phyloP scores from a whole-genome alignment of 1,284 basidiomycete genomes.

The Fistulinella cinereoalba region DNA sequence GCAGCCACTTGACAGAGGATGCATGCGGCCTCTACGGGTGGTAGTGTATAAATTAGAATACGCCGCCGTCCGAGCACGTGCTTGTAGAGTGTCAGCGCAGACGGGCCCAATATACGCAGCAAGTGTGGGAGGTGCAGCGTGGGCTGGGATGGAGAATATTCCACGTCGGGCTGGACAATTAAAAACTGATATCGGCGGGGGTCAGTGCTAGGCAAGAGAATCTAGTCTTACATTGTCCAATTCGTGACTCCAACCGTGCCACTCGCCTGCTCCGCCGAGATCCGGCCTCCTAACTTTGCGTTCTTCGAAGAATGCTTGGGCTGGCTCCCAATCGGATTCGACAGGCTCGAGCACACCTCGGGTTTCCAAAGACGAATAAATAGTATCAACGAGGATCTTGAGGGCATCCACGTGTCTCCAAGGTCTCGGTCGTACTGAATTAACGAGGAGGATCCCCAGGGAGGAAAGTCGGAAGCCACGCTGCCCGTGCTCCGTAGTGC shows the following conservation, averaged over 20 bases:
- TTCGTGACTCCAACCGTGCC: slow-evolving; percentile 66
- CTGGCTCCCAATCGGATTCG: slow-evolving; percentile 63
- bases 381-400: slow-evolving; percentile 51
- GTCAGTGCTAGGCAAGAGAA: neutral
- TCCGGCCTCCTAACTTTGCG: slow-evolving; percentile 48
- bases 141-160: slow-evolving; percentile 43
- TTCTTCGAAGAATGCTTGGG: slow-evolving; percentile 61
- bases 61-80: slow-evolving; percentile 68
- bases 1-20: slow-evolving; percentile 71
- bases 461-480: slow-evolving; percentile 76
- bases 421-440: slow-evolving; percentile 59
- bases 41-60: slow-evolving; percentile 71
- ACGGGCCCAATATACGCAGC: slow-evolving; percentile 71
- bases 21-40: slow-evolving; percentile 74
- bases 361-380: slow-evolving; percentile 53
- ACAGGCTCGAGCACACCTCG: slow-evolving; percentile 47
- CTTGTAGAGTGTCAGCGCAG: slow-evolving; percentile 72
- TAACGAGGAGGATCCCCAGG: slow-evolving; percentile 68
- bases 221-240: slow-evolving; percentile 46
- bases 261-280: slow-evolving; percentile 51
- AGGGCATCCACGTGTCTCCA: slow-evolving; percentile 67
- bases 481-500: slow-evolving; percentile 65
- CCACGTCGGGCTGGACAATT: slow-evolving; percentile 32
- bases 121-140: slow-evolving; percentile 38
- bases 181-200: neutral